These are phyloP conservation scores for Botrytis aclada DNA, from an alignment of 2,329 filamentous ascomycete species.

Conservation along the genomic window DNA sequence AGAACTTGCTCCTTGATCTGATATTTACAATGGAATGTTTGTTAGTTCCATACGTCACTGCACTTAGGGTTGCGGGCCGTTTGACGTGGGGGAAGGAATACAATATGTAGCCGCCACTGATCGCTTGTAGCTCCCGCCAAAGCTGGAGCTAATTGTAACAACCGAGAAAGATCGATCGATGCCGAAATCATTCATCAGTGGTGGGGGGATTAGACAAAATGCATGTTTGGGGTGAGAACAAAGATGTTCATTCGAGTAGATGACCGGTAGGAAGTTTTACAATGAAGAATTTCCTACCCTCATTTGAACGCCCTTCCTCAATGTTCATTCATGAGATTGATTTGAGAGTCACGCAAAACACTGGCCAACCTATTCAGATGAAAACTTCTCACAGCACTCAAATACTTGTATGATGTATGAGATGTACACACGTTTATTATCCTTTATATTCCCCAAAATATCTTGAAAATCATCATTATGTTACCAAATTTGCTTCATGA, in stretches of 20 bases:
- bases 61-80: slow-evolving; percentile 1
- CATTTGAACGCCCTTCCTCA: not conserved
- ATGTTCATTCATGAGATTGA: not conserved
- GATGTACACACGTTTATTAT: not conserved
- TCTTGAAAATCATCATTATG: not conserved
- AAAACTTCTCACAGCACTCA: not conserved
- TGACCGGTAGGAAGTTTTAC: too few relatives aligned
- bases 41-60: slow-evolving; percentile 7
- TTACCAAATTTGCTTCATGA: not conserved
- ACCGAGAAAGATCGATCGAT: not conserved
- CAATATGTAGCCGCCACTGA: not conserved
- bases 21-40: not conserved
- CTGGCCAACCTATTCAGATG: not conserved
- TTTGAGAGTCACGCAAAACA: too few relatives aligned
- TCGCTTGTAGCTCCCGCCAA: not conserved
- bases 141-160: not conserved
- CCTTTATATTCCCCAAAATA: not conserved
- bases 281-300: too few relatives aligned
- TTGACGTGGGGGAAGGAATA: slow-evolving; percentile 1
- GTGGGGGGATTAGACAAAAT: not conserved
- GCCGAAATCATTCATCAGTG: not conserved
- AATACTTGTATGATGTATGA: not conserved
- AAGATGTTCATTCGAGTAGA: not conserved
- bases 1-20: slow-evolving; percentile 15
- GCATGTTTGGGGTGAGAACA: not conserved